Conservation (phyloP, 129 eudicot species). For the Deinandra increscens region DNA sequence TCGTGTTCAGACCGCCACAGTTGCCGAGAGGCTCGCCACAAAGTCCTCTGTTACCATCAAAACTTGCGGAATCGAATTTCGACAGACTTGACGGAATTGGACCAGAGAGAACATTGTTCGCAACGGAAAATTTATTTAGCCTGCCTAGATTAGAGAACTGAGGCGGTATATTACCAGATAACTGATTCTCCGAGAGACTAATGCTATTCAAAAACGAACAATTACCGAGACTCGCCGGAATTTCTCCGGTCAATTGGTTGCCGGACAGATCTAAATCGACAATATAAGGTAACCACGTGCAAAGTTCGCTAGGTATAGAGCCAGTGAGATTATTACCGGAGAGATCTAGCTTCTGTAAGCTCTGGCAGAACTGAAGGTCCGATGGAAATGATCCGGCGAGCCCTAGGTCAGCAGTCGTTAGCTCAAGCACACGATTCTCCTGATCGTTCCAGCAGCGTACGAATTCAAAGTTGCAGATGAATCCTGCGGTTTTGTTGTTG, state of each 20-base stretch:
- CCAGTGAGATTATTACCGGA: conserved; percentile 64
- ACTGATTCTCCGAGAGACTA: conserved; percentile 35
- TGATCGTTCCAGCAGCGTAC: conserved; percentile 69
- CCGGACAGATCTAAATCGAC: conserved; percentile 56
- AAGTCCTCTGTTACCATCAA: conserved; percentile 53
- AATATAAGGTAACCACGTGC: conserved; percentile 68
- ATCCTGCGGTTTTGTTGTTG: conserved; percentile 42
- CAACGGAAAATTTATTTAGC: conserved; percentile 49
- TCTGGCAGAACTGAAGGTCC: conserved; percentile 43
- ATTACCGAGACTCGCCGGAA: conserved; percentile 52
- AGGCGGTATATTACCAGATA: conserved; percentile 55
- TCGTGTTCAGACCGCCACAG: conserved; percentile 72
- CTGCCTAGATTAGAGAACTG: conserved; percentile 48
- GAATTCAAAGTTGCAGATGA: conserved; percentile 53
- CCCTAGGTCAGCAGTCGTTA: conserved; percentile 28
- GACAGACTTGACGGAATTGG: conserved; percentile 47
- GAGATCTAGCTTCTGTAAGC: conserved; percentile 56
- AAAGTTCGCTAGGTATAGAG: conserved; percentile 51
- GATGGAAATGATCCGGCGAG: conserved; percentile 51
- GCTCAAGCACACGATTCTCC: conserved; percentile 52
- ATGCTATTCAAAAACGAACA: conserved; percentile 57
- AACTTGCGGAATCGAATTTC: conserved; percentile 25
- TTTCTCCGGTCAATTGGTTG: conserved; percentile 54
- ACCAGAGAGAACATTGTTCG: conserved; percentile 59
- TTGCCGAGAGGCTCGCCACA: conserved; percentile 56